These are phyloP conservation scores for Claviceps sp. DNA, from an alignment of 2,329 filamentous ascomycete genomes.

Conservation along the genomic window DNA sequence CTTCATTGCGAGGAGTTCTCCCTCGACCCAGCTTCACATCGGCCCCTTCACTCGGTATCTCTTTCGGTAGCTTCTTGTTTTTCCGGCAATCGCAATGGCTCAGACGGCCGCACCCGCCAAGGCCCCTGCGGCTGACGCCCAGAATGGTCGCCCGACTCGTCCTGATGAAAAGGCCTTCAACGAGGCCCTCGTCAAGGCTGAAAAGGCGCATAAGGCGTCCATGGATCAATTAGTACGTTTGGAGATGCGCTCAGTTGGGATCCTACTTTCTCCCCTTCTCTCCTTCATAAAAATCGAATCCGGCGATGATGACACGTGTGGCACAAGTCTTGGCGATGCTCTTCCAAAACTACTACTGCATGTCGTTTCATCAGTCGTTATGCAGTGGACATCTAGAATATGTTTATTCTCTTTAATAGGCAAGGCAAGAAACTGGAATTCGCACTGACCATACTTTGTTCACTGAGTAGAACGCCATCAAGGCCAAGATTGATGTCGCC, in stretches of 20 bases:
- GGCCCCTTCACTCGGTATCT: constrained; percentile 8
- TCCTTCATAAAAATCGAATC: no score
- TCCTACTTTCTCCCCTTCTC: neutral
- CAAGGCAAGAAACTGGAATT: no score
- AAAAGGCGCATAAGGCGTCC: constrained; percentile 72
- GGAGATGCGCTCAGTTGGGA: neutral
- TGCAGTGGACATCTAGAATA: no score
- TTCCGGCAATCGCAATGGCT: constrained; percentile 26
- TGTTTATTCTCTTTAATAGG: no score
- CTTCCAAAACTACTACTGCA: neutral
- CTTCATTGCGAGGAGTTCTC: constrained; percentile 3
- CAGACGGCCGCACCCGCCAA: constrained; percentile 31
- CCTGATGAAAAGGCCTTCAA: constrained; percentile 82
- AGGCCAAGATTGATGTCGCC: constrained; percentile 75
- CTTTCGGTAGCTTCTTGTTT: constrained; percentile 1
- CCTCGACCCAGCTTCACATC: constrained; percentile 8
- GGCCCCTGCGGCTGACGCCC: constrained; percentile 26
- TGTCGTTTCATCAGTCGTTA: no score
- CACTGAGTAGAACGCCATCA: constrained; percentile 61
- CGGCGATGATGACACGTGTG: no score
- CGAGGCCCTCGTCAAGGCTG: constrained; percentile 60
- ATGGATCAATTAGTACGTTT: constrained; percentile 44
- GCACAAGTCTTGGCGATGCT: neutral
- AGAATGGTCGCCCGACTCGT: constrained; percentile 57
- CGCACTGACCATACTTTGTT: constrained; percentile 6